Evolutionary conservation across 352 stramenopile species (phyloP).

Genomic region (Phytopythium vexans): DNA sequence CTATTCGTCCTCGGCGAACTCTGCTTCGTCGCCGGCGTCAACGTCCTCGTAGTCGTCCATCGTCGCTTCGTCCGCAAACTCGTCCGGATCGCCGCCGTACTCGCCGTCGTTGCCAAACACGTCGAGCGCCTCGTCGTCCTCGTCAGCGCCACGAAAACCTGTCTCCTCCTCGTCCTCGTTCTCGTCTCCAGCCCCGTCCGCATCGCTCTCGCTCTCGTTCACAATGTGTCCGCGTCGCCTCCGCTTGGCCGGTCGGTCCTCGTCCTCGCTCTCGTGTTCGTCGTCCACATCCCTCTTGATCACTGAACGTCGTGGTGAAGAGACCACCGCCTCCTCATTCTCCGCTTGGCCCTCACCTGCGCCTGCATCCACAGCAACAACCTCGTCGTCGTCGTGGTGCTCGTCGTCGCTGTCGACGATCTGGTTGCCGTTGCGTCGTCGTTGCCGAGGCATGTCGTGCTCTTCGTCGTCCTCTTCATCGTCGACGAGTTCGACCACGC

Average conservation of each 20-base stretch:
- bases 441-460: conserved; percentile 9
- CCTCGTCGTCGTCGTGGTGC: conserved; percentile 14
- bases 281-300: conserved; percentile 6
- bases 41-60: background rate
- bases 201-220: conserved; percentile 19
- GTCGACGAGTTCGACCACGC: conserved; percentile 19
- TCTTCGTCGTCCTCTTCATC: conserved; percentile 15
- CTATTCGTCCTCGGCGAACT: background rate
- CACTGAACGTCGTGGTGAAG: background rate
- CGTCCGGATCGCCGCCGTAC: conserved; percentile 5
- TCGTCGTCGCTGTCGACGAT: conserved; percentile 38
- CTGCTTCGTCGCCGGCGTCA: background rate
- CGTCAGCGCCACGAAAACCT: conserved; percentile 8
- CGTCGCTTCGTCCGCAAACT: conserved; percentile 3
- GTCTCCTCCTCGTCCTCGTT: conserved; percentile 5
- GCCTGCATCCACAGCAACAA: conserved; percentile 7
- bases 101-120: conserved; percentile 13
- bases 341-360: conserved; percentile 9
- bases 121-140: conserved; percentile 10
- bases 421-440: conserved; percentile 27
- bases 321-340: background rate
- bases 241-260: conserved; percentile 7
- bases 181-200: conserved; percentile 1
- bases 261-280: conserved; percentile 17
- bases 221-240: conserved; percentile 16